A percentile compares a stretch with the other conserved stretches of the same genome.
phyloP scores from a whole-genome alignment of 2,329 filamentous ascomycete species.

The Biscogniauxia marginata region DNA sequence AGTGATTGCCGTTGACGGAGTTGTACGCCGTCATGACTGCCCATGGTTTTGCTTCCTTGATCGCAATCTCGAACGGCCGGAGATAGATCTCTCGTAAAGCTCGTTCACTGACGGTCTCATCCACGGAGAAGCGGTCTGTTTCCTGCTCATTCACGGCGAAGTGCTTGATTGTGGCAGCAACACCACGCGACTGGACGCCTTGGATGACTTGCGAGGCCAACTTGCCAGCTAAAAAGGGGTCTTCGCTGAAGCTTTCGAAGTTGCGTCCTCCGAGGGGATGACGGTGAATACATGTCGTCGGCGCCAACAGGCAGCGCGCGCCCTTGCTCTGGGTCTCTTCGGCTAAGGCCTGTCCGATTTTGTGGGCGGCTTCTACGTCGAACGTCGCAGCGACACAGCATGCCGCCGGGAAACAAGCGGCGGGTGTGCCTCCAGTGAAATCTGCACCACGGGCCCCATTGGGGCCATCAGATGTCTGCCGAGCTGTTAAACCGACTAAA shows the following conservation, averaged over 20 bases:
- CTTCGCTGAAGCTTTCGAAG: slow-evolving; percentile 48
- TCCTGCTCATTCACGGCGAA: slow-evolving; percentile 24
- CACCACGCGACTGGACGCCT: slow-evolving; percentile 42
- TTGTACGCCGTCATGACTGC: slow-evolving; percentile 4
- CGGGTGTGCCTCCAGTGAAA: slow-evolving; percentile 28
- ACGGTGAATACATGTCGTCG: slow-evolving; percentile 52
- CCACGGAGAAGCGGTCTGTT: background rate
- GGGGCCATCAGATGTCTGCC: slow-evolving; percentile 29
- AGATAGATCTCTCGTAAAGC: slow-evolving; percentile 11
- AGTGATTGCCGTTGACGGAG: slow-evolving; percentile 3
- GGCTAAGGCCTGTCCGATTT: slow-evolving; percentile 58
- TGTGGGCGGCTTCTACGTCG: slow-evolving; percentile 54
- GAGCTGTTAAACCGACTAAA: background rate
- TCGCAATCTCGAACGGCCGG: slow-evolving; percentile 5
- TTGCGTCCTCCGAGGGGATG: slow-evolving; percentile 47
- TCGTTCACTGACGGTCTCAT: background rate
- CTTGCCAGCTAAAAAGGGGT: slow-evolving; percentile 45
- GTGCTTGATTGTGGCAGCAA: slow-evolving; percentile 43
- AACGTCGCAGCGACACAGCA: slow-evolving; percentile 58
- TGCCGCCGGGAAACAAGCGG: slow-evolving; percentile 34
- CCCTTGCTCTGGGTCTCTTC: slow-evolving; percentile 57
- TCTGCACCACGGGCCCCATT: slow-evolving; percentile 36
- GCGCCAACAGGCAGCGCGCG: slow-evolving; percentile 69
- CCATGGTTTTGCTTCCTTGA: slow-evolving; percentile 5
- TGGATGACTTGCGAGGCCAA: slow-evolving; percentile 43